Base-by-base conservation (phyloP, 352 stramenopile genomes). In the Lagenidium giganteum region DNA sequence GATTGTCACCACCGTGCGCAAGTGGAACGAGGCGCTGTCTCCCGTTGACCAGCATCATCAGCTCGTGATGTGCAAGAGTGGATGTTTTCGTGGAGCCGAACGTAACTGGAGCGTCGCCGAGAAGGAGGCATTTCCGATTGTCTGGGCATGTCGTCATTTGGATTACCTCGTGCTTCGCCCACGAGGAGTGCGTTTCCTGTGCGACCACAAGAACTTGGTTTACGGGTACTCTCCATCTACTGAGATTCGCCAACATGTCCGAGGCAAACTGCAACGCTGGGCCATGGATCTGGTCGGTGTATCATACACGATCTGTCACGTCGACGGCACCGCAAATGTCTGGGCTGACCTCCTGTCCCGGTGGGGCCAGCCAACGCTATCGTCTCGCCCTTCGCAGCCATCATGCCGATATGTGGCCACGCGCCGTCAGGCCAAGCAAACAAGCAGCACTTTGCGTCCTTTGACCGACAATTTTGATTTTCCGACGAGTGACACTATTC, bases 171-270 rank as follows among this genome's bases (percentile, higher is more conserved):
- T 51, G 6, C 13, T 44, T 22, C 44, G 44, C 18, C 52, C 32
- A n/a, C 26, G 53, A 32, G 33, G 37, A 16, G 60, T 61, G 27
- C 36, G 37, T 28, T 21, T 59, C 6, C 59, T 56, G 26, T 64
- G 48, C 17, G 43, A 64, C 31, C 40, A 57, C 16, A n/a, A 35
- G 3, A 57, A 57, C 20, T 37, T 51, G 8, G 29, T 52, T 16
- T 31, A 51, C 31, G 47, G 59, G 9, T 60, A 20, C 27, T 35
- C 45, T 14, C 50, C 50, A 8, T 27, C n/a, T 16, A 47, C 40
- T n/a, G 34, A 47, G 23, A 13, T 57, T n/a, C 51, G 43, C 24
- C 41, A 47, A 23, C 50, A 57, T 29, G 37, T 51, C 1, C 38
- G 45, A 12, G 45, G 47, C 2, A 47, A 47, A 28, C 17, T 54